Base-by-base conservation (phyloP, 495 filamentous ascomycete species). In the Copromyces sp. region DNA sequence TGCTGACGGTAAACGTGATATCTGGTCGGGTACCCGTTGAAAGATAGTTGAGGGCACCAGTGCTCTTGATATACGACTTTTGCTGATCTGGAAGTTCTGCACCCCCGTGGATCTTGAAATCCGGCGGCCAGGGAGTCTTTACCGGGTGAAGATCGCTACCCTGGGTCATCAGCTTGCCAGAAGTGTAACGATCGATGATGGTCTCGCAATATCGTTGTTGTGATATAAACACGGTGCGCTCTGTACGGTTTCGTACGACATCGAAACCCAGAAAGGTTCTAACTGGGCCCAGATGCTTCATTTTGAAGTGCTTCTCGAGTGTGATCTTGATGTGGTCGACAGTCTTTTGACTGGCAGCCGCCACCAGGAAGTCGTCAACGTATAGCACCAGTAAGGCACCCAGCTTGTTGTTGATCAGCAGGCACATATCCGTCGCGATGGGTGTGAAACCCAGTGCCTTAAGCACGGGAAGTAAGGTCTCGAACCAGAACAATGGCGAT, bases 1-100 rank as follows among this genome's bases (percentile, higher is more conserved):
- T 44, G 17, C 2, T 17, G 7, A 44, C 3, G 2, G 2, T n/a
- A n/a, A n/a, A n/a, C n/a, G n/a, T n/a, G n/a, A n/a, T n/a, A n/a
- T n/a, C n/a, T n/a, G n/a, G n/a, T 0, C 1, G 12, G 39, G 39
- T 40, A 40, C 12, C 0, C 1, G 0, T 44, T 0, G 1, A n/a
- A 1, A 44, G 3, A 0, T 44, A 44, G 1, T 44, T 44, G 6
- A 44, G 7, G 0, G 6, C 17, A n/a, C 2, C 7, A n/a, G 12
- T 17, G 17, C 2, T n/a, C 0, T 44, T 44, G 17, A 44, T 44
- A 44, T 44, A 44, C 2, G 41, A 1, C 6, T 44, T 44, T n/a
- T 44, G 17, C 2, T 17, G 17, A 0, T 44, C 4, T 1, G 6
- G 6, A 44, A 44, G 2, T 7, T 17, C 41, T 1, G 17, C 2